Evolutionary conservation across 768 basidiomycete genomes (phyloP), one percentile per base, ranked within the genome.

Genomic region (Mrakia frigida): DNA sequence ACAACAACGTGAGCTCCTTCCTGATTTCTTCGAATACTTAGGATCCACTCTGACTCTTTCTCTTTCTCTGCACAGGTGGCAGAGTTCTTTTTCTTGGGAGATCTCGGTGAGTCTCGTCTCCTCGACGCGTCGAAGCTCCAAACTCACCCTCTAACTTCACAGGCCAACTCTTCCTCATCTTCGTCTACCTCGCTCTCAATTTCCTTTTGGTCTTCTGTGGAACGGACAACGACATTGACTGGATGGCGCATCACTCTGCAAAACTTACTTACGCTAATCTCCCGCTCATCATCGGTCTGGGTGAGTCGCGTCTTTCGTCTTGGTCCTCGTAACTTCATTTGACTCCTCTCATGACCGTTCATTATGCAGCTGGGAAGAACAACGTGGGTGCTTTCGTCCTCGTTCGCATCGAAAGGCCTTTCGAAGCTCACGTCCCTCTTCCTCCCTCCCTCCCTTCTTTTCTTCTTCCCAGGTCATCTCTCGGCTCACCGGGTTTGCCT

Each of bases 201-300:
- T 78, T 78, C 25, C 74, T 78, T 5, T 53, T 78, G 23, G 68
- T 78, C 35, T 70, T 70, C 31, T 70, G 75, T 16, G 77, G 77
- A 13, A 75, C 77, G 18, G 67, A 60, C 23, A 70, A 70, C 43
- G 77, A 78, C 70, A 53, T 78, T 43, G 77, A 78, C 61, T 78
- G 77, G 77, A 71, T 72, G 69, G 77, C 77, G 1, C 77, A 78
- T 37, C 77, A 78, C 52, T 70, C 77, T 13, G 77, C 77, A 6
- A 74, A 74, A 18, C 50, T 78, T 21, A 78, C 77, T 13, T 78
- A 78, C 43, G 77, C 77, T 18, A 78, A 78, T 28, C 46, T 78
- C 28, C 77, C 77, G 28, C 77, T 78, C 33, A 70, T 78, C 53
- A 78, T 78, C 60, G 77, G 77, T 6, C 63, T 78, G 1, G 65